These are phyloP conservation scores for Tagetes erecta DNA, from an alignment of 129 eudicot genomes.

Conservation along the genomic window DNA sequence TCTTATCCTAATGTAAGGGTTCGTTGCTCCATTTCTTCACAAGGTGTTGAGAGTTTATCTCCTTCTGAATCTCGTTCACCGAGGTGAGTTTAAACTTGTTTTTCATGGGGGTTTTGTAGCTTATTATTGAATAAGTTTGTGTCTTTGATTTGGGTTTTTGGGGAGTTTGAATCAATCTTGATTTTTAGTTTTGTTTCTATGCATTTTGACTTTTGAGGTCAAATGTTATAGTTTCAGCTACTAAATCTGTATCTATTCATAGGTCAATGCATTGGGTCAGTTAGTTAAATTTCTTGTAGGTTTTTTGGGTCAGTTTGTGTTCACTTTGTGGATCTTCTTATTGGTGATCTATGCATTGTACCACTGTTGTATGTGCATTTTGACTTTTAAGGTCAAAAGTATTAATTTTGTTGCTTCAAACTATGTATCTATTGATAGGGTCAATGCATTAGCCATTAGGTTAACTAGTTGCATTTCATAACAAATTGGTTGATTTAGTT, in stretches of 20 bases:
- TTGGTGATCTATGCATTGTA: not conserved
- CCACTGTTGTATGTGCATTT: too few relatives aligned
- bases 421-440: not conserved
- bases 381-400: constrained; percentile 10
- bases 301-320: not conserved
- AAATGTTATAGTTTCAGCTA: not conserved
- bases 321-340: constrained; percentile 7
- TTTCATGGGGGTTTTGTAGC: constrained; percentile 10
- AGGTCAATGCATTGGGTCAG: constrained; percentile 13
- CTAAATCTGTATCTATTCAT: not conserved
- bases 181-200: constrained; percentile 7
- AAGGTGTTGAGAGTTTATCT: constrained; percentile 48
- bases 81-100: constrained; percentile 39
- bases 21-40: constrained; percentile 46
- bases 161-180: constrained; percentile 12
- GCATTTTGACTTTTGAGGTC: constrained; percentile 27
- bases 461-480: not conserved
- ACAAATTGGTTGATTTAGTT: constrained; percentile 10
- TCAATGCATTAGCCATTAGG: too few relatives aligned
- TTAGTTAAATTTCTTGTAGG: not conserved
- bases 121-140: not conserved
- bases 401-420: not conserved
- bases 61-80: constrained; percentile 49
- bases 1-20: constrained; percentile 41
- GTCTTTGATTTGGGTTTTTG: constrained; percentile 15